Conservation (phyloP, 208 protist genomes). For the Trypanosoma cruzi region DNA sequence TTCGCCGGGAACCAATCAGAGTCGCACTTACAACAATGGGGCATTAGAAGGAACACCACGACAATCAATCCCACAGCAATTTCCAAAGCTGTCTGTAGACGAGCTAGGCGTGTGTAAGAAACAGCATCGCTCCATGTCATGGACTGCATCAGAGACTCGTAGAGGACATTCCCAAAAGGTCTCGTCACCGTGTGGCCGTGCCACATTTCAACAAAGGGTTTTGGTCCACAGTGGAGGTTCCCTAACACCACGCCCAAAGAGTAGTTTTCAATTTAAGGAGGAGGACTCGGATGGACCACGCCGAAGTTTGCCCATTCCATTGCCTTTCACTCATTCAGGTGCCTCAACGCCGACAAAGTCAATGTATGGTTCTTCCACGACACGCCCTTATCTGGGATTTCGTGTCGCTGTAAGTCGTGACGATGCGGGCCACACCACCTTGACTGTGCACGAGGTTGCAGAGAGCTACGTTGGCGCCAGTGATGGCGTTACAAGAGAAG, state of each 20-base stretch:
- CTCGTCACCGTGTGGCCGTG: not conserved
- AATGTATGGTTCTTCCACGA: not conserved
- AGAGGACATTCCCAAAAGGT: not conserved
- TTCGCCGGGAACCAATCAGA: not conserved
- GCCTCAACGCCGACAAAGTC: slow-evolving; percentile 10
- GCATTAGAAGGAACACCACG: not conserved
- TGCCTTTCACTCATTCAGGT: not conserved
- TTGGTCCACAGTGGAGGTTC: not conserved
- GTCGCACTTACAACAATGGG: too few species aligned
- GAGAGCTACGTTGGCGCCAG: slow-evolving; percentile 42
- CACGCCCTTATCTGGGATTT: slow-evolving; percentile 76
- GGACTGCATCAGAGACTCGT: not conserved
- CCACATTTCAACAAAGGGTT: not conserved
- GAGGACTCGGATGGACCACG: not conserved
- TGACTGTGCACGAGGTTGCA: slow-evolving; percentile 61
- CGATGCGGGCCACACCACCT: slow-evolving; percentile 19
- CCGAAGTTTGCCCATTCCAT: not conserved
- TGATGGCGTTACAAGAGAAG: slow-evolving; percentile 33
- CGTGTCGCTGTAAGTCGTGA: slow-evolving; percentile 52
- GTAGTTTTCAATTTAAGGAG: not conserved
- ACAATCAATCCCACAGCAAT: not conserved
- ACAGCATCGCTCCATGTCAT: not conserved
- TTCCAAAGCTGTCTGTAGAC: not conserved
- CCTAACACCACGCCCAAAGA: not conserved
- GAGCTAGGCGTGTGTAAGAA: not conserved